Percentiles rank a stretch among this genome's conserved stretches.
Conservation (phyloP, 495 filamentous ascomycete species). For the Xylaria scruposa region DNA sequence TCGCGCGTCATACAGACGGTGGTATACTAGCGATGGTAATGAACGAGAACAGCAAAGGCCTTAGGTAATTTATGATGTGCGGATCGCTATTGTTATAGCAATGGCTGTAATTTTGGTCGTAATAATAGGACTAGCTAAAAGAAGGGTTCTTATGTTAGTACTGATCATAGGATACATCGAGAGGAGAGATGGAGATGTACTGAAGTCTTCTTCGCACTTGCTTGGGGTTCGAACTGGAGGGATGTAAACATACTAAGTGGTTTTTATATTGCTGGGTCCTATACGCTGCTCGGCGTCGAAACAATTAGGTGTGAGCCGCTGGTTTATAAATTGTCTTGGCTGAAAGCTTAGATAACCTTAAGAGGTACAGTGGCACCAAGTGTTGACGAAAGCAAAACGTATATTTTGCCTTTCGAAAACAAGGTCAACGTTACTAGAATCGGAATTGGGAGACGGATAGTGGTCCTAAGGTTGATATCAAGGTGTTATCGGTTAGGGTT, state of each 20-base stretch:
- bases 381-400: not conserved
- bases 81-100: not conserved
- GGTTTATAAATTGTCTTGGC: not conserved
- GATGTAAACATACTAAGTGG: not conserved
- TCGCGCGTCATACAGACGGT: constrained; percentile 36
- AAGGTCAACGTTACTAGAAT: not conserved
- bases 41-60: not conserved
- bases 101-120: not conserved
- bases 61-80: not conserved
- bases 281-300: not conserved
- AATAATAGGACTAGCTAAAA: not conserved
- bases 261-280: not conserved
- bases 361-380: not conserved
- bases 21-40: constrained; percentile 22
- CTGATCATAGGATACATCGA: too few species aligned
- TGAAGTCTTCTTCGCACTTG: not conserved
- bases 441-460: not conserved
- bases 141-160: not conserved
- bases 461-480: not conserved
- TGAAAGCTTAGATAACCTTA: not conserved
- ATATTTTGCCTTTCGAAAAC: not conserved
- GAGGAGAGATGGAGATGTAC: too few species aligned
- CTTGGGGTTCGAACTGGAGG: not conserved
- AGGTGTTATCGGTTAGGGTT: not conserved
- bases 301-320: not conserved